These are phyloP conservation scores for Biscogniauxia marginata DNA, from an alignment of 2,329 filamentous ascomycete species.

Conservation along the genomic window DNA sequence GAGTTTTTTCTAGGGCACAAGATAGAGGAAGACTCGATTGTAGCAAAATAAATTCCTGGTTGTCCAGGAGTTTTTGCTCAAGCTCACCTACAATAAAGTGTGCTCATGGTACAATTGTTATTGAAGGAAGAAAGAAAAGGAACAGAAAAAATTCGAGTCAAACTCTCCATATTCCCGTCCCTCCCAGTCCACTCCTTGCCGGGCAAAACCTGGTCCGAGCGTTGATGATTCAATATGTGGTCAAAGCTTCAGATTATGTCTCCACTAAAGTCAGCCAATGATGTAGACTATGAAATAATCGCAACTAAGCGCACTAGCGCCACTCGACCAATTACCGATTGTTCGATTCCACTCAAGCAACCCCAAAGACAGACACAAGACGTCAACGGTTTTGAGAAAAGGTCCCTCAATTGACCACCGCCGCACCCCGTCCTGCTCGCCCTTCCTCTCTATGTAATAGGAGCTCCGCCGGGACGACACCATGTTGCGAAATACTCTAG, in stretches of 20 bases:
- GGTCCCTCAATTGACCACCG: slow-evolving; percentile 25
- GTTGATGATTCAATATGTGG: slow-evolving; percentile 6
- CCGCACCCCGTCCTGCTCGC: slow-evolving; percentile 15
- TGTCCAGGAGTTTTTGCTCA: slow-evolving; percentile 44
- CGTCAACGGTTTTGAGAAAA: slow-evolving; percentile 24
- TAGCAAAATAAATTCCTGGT: slow-evolving; percentile 39
- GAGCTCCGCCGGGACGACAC: slow-evolving; percentile 56
- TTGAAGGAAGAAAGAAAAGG: slow-evolving; percentile 45
- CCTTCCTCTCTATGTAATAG: slow-evolving; percentile 37
- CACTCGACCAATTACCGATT: slow-evolving; percentile 5
- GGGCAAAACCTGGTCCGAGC: slow-evolving; percentile 1
- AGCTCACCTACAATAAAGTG: slow-evolving; percentile 72
- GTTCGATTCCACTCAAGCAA: background rate
- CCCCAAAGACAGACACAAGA: slow-evolving; percentile 13
- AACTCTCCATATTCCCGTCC: too few relatives aligned
- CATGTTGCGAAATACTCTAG: slow-evolving; percentile 68
- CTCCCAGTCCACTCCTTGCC: too few relatives aligned
- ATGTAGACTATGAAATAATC: slow-evolving; percentile 27
- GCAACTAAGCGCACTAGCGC: slow-evolving; percentile 25
- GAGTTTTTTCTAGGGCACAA: slow-evolving; percentile 62
- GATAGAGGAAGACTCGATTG: slow-evolving; percentile 70
- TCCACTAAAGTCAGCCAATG: slow-evolving; percentile 20
- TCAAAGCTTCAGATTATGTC: slow-evolving; percentile 1
- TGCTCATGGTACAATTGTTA: slow-evolving; percentile 65
- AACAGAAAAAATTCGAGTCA: slow-evolving; percentile 30